Conservation (phyloP, 1,284 basidiomycete genomes). For the Exsudoporus floridanus region DNA sequence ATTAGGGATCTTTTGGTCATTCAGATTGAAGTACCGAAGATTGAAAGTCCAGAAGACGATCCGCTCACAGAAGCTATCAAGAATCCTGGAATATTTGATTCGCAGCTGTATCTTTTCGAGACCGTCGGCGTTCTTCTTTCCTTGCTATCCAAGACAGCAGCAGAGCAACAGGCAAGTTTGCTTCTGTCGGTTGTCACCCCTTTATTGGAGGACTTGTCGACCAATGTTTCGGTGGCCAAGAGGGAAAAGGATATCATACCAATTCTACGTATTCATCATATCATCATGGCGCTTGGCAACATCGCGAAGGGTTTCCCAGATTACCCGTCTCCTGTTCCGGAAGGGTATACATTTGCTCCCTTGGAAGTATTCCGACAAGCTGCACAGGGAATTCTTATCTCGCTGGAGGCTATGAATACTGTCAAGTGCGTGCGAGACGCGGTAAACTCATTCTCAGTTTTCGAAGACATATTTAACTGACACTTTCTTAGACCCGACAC, state of each 20-base stretch:
- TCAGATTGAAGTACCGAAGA: constrained; percentile 63
- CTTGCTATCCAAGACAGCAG: constrained; percentile 61
- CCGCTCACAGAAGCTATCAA: constrained; percentile 81
- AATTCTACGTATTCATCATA: constrained; percentile 91
- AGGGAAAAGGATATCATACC: constrained; percentile 65
- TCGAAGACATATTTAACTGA: constrained; percentile 12
- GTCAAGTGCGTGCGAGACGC: constrained; percentile 92
- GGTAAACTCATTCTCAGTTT: constrained; percentile 48
- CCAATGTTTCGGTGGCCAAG: constrained; percentile 60
- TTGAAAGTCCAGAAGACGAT: constrained; percentile 64
- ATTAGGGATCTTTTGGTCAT: constrained; percentile 74
- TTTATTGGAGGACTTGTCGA: constrained; percentile 74
- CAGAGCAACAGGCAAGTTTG: constrained; percentile 72
- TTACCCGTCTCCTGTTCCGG: constrained; percentile 67
- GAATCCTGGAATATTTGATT: constrained; percentile 75
- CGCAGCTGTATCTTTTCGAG: constrained; percentile 96
- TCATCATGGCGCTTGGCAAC: constrained; percentile 92
- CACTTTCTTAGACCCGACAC: constrained; percentile 69
- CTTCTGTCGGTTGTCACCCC: constrained; percentile 82
- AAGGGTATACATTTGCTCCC: constrained; percentile 70
- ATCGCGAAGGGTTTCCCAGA: constrained; percentile 97
- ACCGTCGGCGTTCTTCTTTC: constrained; percentile 85
- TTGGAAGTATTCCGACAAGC: constrained; percentile 84
- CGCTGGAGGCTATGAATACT: constrained; percentile 84
- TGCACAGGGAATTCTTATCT: constrained; percentile 87